Evolutionary conservation across 163 green algal species (phyloP).

Genomic region (Smithsoniella earleae): DNA sequence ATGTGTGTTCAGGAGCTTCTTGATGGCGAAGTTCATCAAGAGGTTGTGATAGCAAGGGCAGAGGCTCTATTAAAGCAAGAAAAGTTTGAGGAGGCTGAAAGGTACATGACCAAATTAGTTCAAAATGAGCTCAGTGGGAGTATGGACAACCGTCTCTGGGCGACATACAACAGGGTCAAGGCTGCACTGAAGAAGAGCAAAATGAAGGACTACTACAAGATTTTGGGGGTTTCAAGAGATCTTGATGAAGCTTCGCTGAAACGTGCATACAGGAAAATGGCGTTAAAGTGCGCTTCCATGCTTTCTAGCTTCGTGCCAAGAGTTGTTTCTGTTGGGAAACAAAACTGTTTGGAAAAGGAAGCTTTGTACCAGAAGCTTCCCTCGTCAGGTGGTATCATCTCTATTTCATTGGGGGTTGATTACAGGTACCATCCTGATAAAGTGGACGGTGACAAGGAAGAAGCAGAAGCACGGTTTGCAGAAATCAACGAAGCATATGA

Average conservation of each 20-base stretch:
- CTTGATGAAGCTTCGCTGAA: background rate
- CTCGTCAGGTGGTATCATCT: too few species aligned
- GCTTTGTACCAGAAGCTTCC: too few species aligned
- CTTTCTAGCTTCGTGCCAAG: too few species aligned
- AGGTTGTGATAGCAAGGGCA: background rate
- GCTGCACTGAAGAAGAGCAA: slow-evolving; percentile 27
- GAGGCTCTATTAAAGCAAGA: slow-evolving; percentile 21
- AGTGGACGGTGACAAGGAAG: slow-evolving; percentile 14
- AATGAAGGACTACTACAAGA: slow-evolving; percentile 23
- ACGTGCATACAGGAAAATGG: slow-evolving; percentile 7
- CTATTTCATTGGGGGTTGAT: too few species aligned
- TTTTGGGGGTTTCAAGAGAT: slow-evolving; percentile 9
- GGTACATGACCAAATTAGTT: too few species aligned
- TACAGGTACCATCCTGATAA: slow-evolving; percentile 29
- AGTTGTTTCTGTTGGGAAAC: too few species aligned
- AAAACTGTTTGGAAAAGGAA: too few species aligned
- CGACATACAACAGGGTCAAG: too few species aligned
- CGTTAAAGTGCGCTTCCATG: too few species aligned
- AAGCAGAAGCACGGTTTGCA: slow-evolving; percentile 17
- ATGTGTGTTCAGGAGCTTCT: slow-evolving; percentile 23
- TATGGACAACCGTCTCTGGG: too few species aligned
- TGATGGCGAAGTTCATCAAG: background rate
- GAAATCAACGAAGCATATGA: slow-evolving; percentile 16
- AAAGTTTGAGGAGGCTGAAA: slow-evolving; percentile 21
- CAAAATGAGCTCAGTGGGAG: too few species aligned